These are phyloP conservation scores for Metschnikowia cerradonensis DNA, from an alignment of 805 yeast genomes.

Conservation along the genomic window DNA sequence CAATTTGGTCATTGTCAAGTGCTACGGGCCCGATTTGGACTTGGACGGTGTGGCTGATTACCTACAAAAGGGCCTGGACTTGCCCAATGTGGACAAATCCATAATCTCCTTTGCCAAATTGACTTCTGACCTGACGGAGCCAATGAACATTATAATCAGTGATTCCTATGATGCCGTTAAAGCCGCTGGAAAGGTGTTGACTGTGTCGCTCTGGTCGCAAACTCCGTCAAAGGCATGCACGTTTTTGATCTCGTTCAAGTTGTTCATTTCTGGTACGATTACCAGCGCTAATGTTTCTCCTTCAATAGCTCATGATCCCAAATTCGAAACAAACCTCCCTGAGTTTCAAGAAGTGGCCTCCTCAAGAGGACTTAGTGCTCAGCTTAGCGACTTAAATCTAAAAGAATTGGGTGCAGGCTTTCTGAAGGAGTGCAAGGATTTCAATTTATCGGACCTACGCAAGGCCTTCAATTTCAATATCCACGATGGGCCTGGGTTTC, in stretches of 20 bases:
- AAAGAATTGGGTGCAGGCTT: slow-evolving; percentile 1
- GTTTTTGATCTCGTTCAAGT: slow-evolving; percentile 5
- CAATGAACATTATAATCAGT: slow-evolving; percentile 11
- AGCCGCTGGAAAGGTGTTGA: slow-evolving; percentile 1
- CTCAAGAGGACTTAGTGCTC: neutral
- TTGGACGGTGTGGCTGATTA: slow-evolving; percentile 10
- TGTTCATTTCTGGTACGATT: slow-evolving; percentile 4
- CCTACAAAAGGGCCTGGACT: slow-evolving; percentile 9
- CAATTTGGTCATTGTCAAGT: slow-evolving; percentile 32
- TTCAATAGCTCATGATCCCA: neutral
- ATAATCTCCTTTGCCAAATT: slow-evolving; percentile 25
- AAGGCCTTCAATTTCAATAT: slow-evolving; percentile 31
- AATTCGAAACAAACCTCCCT: slow-evolving; percentile 4
- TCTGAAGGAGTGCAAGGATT: slow-evolving; percentile 1
- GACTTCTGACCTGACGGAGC: slow-evolving; percentile 21
- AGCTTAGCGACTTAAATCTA: slow-evolving; percentile 1
- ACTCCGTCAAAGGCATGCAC: neutral
- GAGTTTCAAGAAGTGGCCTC: slow-evolving; percentile 2
- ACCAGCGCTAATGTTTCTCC: neutral
- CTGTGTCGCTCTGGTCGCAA: slow-evolving; percentile 14
- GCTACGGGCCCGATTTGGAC: slow-evolving; percentile 17
- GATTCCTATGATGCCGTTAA: slow-evolving; percentile 9
- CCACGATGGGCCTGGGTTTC: slow-evolving; percentile 44
- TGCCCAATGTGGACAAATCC: slow-evolving; percentile 23
- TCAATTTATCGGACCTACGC: slow-evolving; percentile 16